Evolutionary conservation across 306 rosid genomes (phyloP).

Genomic region (Acacia confusa): DNA sequence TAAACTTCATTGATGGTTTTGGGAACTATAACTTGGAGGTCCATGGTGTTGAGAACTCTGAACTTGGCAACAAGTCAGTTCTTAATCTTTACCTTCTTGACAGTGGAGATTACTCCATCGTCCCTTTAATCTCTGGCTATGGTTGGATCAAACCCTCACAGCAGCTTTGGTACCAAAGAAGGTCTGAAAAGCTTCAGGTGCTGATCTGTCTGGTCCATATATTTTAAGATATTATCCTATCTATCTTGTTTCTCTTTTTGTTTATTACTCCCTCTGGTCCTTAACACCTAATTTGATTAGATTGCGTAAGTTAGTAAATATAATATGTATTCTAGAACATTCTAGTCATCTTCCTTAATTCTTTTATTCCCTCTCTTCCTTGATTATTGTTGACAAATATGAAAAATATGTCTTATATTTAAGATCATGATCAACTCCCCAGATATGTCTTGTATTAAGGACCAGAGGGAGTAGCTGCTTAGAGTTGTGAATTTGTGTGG

Average conservation of each 20-base stretch:
- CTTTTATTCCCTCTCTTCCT: too few species aligned
- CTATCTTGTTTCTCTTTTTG: conserved; percentile 16
- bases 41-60: conserved; percentile 66
- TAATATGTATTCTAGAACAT: too few species aligned
- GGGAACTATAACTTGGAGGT: conserved; percentile 91
- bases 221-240: not conserved
- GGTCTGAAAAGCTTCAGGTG: conserved; percentile 74
- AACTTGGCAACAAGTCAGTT: conserved; percentile 77
- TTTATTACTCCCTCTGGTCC: not conserved
- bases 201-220: conserved; percentile 23
- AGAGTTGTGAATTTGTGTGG: not conserved
- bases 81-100: conserved; percentile 91
- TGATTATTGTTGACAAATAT: too few species aligned
- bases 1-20: conserved; percentile 69
- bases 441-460: too few species aligned
- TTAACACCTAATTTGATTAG: too few species aligned
- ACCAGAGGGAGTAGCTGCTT: not conserved
- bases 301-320: too few species aligned
- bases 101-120: conserved; percentile 89
- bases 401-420: too few species aligned
- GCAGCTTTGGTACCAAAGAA: conserved; percentile 77
- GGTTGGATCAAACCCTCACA: conserved; percentile 98
- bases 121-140: conserved; percentile 60
- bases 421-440: too few species aligned
- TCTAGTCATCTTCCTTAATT: too few species aligned